A percentile compares a stretch with the other conserved stretches of the same genome.
phyloP scores from a whole-genome alignment of 2,329 filamentous ascomycete genomes.

The Cylindrodendrum hubeiense region DNA sequence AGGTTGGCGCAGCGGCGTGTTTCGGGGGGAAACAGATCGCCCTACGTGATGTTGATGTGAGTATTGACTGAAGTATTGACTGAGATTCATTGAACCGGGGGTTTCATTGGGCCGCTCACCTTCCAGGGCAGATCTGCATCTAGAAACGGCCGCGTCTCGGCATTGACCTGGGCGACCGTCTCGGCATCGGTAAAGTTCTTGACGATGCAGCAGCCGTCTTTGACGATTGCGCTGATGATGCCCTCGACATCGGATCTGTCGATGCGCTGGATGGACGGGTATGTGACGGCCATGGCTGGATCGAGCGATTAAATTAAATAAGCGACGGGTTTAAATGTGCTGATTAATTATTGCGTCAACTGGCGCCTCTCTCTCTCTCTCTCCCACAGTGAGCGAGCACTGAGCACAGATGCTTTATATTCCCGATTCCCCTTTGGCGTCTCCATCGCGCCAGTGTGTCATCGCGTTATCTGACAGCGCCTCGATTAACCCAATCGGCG shows the following conservation, averaged over 20 bases:
- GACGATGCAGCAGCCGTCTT: conserved; percentile 19
- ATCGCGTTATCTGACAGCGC: conserved; percentile 1
- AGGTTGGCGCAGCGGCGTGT: conserved; percentile 20
- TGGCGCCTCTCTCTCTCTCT: too few relatives aligned
- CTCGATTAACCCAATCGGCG: background rate
- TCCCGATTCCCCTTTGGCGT: background rate
- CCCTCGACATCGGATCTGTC: conserved; percentile 15
- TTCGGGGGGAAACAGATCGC: conserved; percentile 19
- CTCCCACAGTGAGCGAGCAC: too few relatives aligned
- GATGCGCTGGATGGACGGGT: conserved; percentile 18
- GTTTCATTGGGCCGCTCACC: background rate
- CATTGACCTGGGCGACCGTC: conserved; percentile 15
- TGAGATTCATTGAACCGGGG: background rate
- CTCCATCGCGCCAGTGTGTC: background rate
- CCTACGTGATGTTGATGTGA: background rate
- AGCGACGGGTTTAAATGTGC: background rate
- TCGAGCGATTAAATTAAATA: background rate
- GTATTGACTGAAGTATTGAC: background rate
- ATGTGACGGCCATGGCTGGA: conserved; percentile 12
- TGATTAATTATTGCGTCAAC: background rate
- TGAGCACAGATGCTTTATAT: conserved; percentile 8
- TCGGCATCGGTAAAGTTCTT: conserved; percentile 19
- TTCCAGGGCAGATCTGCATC: conserved; percentile 23
- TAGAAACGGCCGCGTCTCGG: conserved; percentile 19
- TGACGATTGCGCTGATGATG: conserved; percentile 15